These are phyloP conservation scores for Colletotrichum gigasporum DNA, from an alignment of 2,329 filamentous ascomycete species.

Conservation along the genomic window DNA sequence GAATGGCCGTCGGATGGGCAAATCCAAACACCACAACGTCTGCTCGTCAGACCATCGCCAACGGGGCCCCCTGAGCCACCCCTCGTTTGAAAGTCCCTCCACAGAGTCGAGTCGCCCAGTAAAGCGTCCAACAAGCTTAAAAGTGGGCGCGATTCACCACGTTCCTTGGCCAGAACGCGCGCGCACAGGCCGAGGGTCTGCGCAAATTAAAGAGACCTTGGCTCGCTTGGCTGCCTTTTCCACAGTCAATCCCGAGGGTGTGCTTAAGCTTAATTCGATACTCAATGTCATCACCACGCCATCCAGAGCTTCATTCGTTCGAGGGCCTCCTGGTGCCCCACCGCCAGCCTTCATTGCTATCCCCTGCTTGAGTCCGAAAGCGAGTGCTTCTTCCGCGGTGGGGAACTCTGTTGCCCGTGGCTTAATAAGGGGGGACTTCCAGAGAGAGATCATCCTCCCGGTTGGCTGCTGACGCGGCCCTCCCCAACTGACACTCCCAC, in stretches of 20 bases:
- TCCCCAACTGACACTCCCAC: no score
- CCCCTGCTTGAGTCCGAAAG: conserved; percentile 19
- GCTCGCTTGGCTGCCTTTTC: conserved; percentile 10
- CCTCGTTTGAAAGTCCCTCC: background rate
- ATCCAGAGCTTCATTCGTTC: conserved; percentile 25
- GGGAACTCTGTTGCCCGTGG: conserved; percentile 1
- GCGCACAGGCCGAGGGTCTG: conserved; percentile 13
- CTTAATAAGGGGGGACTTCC: conserved; percentile 2
- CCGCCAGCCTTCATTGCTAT: background rate
- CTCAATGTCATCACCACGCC: conserved; percentile 28
- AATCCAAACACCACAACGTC: background rate
- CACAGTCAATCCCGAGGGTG: conserved; percentile 23
- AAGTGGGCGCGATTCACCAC: background rate
- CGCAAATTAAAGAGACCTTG: background rate
- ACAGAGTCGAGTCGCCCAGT: background rate
- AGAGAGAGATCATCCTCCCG: no score
- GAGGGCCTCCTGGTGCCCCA: conserved; percentile 3
- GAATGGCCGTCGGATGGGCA: background rate
- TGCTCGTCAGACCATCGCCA: conserved; percentile 11
- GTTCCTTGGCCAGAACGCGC: background rate
- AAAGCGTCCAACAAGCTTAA: background rate
- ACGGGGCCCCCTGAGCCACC: background rate
- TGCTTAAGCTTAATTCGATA: conserved; percentile 33
- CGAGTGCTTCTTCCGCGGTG: conserved; percentile 19
- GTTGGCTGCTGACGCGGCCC: conserved; percentile 27